Evolutionary conservation across 2,329 filamentous ascomycete genomes (phyloP), one percentile per base, ranked within the genome.

Genomic region (Colletotrichum sp.): DNA sequence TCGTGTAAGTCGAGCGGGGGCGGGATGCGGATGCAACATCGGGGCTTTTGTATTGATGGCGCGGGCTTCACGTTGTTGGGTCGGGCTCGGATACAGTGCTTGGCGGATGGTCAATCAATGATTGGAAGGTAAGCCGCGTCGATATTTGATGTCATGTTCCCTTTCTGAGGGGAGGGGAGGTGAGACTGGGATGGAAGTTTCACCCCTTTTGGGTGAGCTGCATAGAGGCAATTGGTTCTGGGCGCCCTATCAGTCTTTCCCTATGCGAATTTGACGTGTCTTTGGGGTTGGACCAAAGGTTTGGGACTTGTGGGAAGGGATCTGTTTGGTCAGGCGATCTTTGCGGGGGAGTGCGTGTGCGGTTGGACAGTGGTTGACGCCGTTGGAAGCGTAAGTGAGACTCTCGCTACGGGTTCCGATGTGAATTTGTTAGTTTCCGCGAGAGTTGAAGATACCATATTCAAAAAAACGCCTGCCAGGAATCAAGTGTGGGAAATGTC

Each of bases 391-490:
- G 18, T 13, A 3, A 13, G 44, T 49, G 6, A 21, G 44, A 49
- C 18, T 49, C 6, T 49, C 4, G 6, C 6, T 49, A 7, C 6
- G 2, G 4, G 44, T 21, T 49, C 3, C 12, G n/a, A 7, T 49
- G n/a, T 49, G 44, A 13, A 7, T 3, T 1, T 49, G 3, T 5
- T 21, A 1, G 6, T 7, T 13, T 49, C 6, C 6, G 1, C 9
- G 9, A 44, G 5, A 44, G 18, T 44, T 2, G 1, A n/a, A 44
- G 18, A n/a, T n/a, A 2, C 10, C 1, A 12, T 0, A 13, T 13
- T 2, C 0, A 21, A 12, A 3, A 12, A 13, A 7, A 21, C 6
- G 6, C n/a, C 7, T 21, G 2, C 0, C 10, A 1, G 0, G 5
- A 49, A 49, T 49, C 44, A 49, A 49, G n/a, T 49, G 2, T 49